Base-by-base conservation (phyloP, 1,139 yeast species). In the Kurtzmaniella quercitrusa region DNA sequence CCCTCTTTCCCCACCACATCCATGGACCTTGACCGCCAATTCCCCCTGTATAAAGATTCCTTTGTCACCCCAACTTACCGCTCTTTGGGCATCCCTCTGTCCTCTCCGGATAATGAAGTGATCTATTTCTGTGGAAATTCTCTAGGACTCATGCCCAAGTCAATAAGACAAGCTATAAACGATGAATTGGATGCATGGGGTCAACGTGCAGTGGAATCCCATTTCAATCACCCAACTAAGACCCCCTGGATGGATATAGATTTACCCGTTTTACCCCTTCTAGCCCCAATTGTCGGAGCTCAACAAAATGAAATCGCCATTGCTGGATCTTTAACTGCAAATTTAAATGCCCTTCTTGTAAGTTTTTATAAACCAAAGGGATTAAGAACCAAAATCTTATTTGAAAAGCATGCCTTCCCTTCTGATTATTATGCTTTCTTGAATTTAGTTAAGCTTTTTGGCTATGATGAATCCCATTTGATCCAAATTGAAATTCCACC, bases 71-170 rank as follows among this genome's bases (percentile, higher is more conserved):
- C 94, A 3, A 82, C 88, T 0, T 69, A 77, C 50, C 57, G 59
- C 41, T 71, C 85, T 0, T 59, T 84, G 43, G 86, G 81, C 1
- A 62, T 77, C 18, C 17, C 46, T 2, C 47, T 49, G 27, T 48
- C 50, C 15, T 45, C 55, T 31, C 59, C 57, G 17, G 46, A 46
- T 1, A 46, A 53, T 12, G 50, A 65, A 47, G 58, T 75, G 17
- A 71, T 80, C 25, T 87, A 91, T 58, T 70, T 91, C 43, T 88
- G 96, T 63, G 98, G 98, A 5, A 90, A 91, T 65, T 89, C 96
- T 8, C 75, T 91, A 8, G 98, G 98, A 0, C 66, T 91, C 47
- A 86, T 89, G 94, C 97, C 98, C 0, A 68, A 65, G 43, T 56
- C 68, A 3, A 82, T 90, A 0, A 69, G 78, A 25, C 52, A 54